Evolutionary conservation across 1,284 basidiomycete genomes (phyloP), one percentile per base, ranked within the genome.

Genomic region (Agroathelia rolfsii): DNA sequence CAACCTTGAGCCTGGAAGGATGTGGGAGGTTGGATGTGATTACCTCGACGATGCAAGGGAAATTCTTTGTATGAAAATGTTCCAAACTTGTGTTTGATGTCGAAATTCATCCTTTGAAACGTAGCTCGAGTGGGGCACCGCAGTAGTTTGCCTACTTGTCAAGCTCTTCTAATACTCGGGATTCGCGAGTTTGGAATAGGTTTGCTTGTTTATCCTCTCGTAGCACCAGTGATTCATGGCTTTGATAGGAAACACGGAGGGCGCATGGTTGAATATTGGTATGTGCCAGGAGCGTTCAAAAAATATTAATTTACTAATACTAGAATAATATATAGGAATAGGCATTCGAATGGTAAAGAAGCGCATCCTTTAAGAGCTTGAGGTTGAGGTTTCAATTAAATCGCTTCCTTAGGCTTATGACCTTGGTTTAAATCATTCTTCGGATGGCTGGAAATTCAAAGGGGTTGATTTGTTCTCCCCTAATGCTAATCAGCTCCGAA

Each of bases 141-240:
- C 30, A 76, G 73, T 34, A 64, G 76, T 15, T 68, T 74, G 22
- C 74, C 77, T 2, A 81, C 79, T 0, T 80, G 79, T 18, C 82
- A 85, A 46, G 66, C 85, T 3, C 52, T 90, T n/a, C 59, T 90
- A 15, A 64, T 90, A 6, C 56, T 89, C 9, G 82, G 83, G 1
- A 75, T 84, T 50, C 69, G 85, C 7, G 85, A 89, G 55, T 82
- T 88, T 48, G 87, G 86, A 8, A 74, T 85, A 26, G 83, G 77
- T 66, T 43, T 20, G 51, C 42, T 13, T 36, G 3, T 2, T 44
- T 32, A 20, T 14, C 9, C 26, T 30, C 12, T 6, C 17, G 6
- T 16, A 30, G 12, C 11, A 28, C 15, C 30, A 25, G 39, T 53
- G 19, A n/a, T 10, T 43, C 8, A n/a, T 11, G 18, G 17, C 16